These are phyloP conservation scores for Mycena crocata DNA, from an alignment of 768 basidiomycete genomes.

Conservation along the genomic window DNA sequence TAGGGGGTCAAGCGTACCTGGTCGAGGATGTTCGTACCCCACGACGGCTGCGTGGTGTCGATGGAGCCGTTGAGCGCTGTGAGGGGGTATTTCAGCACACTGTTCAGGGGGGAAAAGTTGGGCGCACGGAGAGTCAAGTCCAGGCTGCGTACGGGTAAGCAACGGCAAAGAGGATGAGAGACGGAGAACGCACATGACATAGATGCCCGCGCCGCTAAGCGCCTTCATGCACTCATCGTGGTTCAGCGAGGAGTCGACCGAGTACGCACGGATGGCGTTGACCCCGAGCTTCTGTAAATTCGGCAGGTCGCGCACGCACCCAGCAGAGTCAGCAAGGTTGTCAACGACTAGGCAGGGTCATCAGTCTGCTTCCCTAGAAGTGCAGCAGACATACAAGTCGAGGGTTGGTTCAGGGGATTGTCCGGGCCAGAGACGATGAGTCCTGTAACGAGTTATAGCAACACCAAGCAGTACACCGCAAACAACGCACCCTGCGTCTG, in stretches of 20 bases:
- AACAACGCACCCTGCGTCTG: slow-evolving; percentile 75
- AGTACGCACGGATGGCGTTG: slow-evolving; percentile 89
- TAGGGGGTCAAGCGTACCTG: slow-evolving; percentile 26
- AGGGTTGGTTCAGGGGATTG: slow-evolving; percentile 14
- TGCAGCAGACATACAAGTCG: slow-evolving; percentile 55
- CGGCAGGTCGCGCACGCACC: slow-evolving; percentile 84
- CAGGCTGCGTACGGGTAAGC: slow-evolving; percentile 61
- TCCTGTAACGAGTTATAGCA: neutral
- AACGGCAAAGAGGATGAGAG: neutral
- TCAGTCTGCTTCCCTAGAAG: slow-evolving; percentile 35
- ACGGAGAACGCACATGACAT: slow-evolving; percentile 90
- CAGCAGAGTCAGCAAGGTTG: slow-evolving; percentile 73
- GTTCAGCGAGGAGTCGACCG: slow-evolving; percentile 83
- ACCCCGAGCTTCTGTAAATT: slow-evolving; percentile 80
- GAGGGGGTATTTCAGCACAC: neutral
- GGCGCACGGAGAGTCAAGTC: slow-evolving; percentile 76
- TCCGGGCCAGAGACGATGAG: slow-evolving; percentile 11
- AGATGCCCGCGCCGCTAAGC: slow-evolving; percentile 84
- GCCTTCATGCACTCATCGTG: slow-evolving; percentile 89
- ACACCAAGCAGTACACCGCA: neutral
- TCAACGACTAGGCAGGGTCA: slow-evolving; percentile 83
- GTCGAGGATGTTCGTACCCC: slow-evolving; percentile 73
- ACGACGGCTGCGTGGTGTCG: slow-evolving; percentile 65
- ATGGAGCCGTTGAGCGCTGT: slow-evolving; percentile 71
- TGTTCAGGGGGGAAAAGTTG: neutral